These are phyloP conservation scores for Phoenix dactylifera DNA, from an alignment of 176 grass and related monocot genomes.

Conservation along the genomic window DNA sequence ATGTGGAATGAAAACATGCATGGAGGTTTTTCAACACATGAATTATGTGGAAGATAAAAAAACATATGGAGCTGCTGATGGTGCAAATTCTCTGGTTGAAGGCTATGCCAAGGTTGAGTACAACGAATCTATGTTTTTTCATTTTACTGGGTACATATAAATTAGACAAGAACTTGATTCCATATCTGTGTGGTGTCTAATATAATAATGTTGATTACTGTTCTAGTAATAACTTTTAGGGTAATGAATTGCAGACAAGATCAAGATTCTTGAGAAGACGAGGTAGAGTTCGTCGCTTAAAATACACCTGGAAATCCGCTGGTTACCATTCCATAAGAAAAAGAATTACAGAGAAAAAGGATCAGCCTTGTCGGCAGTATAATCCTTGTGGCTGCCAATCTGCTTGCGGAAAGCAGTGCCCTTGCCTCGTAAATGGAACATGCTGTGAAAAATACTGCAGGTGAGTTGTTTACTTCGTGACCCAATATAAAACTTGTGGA, in stretches of 20 bases:
- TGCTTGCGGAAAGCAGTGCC: conserved; percentile 86
- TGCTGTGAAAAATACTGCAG: conserved; percentile 97
- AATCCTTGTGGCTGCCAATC: conserved; percentile 93
- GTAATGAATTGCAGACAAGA: conserved; percentile 59
- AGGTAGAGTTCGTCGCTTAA: conserved; percentile 81
- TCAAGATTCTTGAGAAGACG: conserved; percentile 74
- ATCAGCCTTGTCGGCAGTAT: conserved; percentile 85
- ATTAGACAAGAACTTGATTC: too few species aligned
- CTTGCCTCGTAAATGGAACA: conserved; percentile 77
- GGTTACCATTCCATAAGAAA: conserved; percentile 92
- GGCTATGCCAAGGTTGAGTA: conserved; percentile 68
- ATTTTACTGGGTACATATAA: too few species aligned
- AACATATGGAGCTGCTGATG: conserved; percentile 47
- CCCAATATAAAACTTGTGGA: not conserved
- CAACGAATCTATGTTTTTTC: not conserved
- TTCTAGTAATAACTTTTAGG: conserved; percentile 25
- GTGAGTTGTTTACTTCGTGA: conserved; percentile 34
- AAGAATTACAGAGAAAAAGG: conserved; percentile 89
- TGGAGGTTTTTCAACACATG: conserved; percentile 82
- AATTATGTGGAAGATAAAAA: conserved; percentile 60
- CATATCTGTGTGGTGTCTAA: too few species aligned
- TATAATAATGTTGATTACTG: not conserved
- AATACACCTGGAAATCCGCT: conserved; percentile 94
- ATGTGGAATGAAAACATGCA: conserved; percentile 93
- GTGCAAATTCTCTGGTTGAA: conserved; percentile 75